Evolutionary conservation across 805 yeast genomes (phyloP), one percentile per base, ranked within the genome.

Genomic region (Metschnikowia peoriensis): DNA sequence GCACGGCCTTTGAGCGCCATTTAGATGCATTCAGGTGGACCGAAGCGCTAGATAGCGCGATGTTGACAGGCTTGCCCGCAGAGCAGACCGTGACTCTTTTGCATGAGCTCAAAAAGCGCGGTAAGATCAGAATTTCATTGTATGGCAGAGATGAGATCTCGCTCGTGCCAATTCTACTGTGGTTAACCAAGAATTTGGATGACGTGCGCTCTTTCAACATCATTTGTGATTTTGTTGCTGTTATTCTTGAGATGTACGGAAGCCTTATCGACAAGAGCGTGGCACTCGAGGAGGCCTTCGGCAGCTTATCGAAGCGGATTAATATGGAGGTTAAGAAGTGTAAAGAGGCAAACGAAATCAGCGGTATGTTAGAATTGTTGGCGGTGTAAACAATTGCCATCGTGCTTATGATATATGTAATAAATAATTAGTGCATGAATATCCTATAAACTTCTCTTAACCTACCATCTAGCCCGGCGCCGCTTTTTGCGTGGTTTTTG

Each of bases 361-460:
- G 88, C 62, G 99, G 99, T 50, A 94, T 94, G 97, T 75, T 94
- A 61, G 96, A 90, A 69, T 70, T 94, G 60, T 76, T 93, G 62
- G 85, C 91, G 47, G 52, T 49, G 7, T 49, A 44, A 43, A 32
- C 28, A 27, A 46, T 28, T 28, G 32, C 17, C 10, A 17, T 29
- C 17, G 14, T 41, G 5, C 28, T 10, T 15, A 9, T 4, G 4
- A 22, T 22, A 22, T 22, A 22, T 22, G 22, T 22, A 4, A 22
- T 22, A 22, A 22, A 22, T 22, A 22, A 22, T 22, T 22, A 22
- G 22, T 22, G 22, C 22, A 22, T 22, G 22, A 22, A 22, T 4
- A 22, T 22, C 22, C 9, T 22, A 42, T n/a, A 10, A n/a, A 11
- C 38, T 10, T 45, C 39, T 29, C 51, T 49, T 35, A 9, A 40